phyloP scores from a whole-genome alignment of 2,329 filamentous ascomycete genomes.

The Monilinia fructigena region DNA sequence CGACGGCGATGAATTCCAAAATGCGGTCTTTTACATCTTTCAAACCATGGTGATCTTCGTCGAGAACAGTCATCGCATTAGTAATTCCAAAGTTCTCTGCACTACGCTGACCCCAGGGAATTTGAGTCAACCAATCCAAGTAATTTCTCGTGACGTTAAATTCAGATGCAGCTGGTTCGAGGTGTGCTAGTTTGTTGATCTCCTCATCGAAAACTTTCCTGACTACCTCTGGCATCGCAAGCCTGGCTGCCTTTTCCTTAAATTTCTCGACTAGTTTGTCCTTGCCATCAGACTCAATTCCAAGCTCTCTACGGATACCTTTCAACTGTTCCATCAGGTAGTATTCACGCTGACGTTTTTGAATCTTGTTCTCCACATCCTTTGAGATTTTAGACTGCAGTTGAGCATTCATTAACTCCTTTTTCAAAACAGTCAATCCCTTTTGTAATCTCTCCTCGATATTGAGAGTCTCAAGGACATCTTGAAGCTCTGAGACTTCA shows the following conservation, averaged over 20 bases:
- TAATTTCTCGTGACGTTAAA: slow-evolving; percentile 99
- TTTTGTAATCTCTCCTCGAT: slow-evolving; percentile 92
- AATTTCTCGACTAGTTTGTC: slow-evolving; percentile 98
- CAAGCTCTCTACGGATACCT: slow-evolving; percentile 90
- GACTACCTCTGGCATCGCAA: slow-evolving; percentile 95
- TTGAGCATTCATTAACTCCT: slow-evolving; percentile 97
- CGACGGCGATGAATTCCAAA: slow-evolving; percentile 95
- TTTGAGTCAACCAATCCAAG: slow-evolving; percentile 96
- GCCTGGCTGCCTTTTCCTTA: slow-evolving; percentile 87
- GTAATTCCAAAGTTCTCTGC: slow-evolving; percentile 95
- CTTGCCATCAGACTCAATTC: slow-evolving; percentile 96
- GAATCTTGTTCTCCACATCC: slow-evolving; percentile 96
- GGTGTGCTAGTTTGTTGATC: slow-evolving; percentile 91
- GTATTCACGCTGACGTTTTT: slow-evolving; percentile 95
- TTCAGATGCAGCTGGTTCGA: slow-evolving; percentile 93
- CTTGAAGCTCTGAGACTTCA: slow-evolving; percentile 87
- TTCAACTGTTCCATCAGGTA: slow-evolving; percentile 99
- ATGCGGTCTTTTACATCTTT: slow-evolving; percentile 99
- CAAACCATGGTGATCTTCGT: slow-evolving; percentile 94
- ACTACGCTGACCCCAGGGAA: slow-evolving; percentile 94
- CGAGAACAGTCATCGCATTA: slow-evolving; percentile 84
- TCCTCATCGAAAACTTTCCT: slow-evolving; percentile 98
- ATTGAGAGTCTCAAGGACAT: slow-evolving; percentile 83
- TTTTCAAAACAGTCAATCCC: slow-evolving; percentile 88
- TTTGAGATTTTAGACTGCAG: slow-evolving; percentile 96